A percentile compares a stretch with the other conserved stretches of the same genome.
Evolutionary conservation across 192 early-diverging fungal genomes (phyloP).

Genomic region (Entomortierella parvispora): DNA sequence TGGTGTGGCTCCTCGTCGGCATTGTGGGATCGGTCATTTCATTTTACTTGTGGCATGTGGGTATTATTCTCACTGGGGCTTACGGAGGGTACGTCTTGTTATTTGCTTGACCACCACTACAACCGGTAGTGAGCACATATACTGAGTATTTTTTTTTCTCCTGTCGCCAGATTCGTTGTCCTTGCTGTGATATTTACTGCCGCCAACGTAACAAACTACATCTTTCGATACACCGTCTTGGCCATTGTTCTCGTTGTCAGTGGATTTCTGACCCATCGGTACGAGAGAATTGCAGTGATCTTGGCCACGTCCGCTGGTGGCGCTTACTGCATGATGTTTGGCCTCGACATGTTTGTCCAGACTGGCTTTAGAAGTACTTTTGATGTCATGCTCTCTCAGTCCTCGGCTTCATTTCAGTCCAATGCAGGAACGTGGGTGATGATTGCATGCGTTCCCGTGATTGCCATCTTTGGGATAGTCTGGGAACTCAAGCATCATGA

Average conservation of each 20-base stretch:
- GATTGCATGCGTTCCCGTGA: conserved; percentile 36
- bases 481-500: conserved; percentile 51
- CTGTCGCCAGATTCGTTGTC: conserved; percentile 39
- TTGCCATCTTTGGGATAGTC: conserved; percentile 39
- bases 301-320: conserved; percentile 49
- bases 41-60: conserved; percentile 53
- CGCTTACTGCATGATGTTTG: conserved; percentile 51
- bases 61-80: conserved; percentile 49
- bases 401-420: conserved; percentile 30
- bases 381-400: conserved; percentile 46
- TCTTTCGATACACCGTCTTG: conserved; percentile 34
- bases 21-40: conserved; percentile 34
- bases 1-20: conserved; percentile 43
- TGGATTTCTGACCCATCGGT: conserved; percentile 30
- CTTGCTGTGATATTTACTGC: conserved; percentile 42
- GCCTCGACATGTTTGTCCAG: conserved; percentile 53
- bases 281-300: conserved; percentile 46
- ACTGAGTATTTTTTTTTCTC: background rate
- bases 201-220: conserved; percentile 18
- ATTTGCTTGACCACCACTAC: background rate
- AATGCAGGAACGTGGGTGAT: conserved; percentile 41
- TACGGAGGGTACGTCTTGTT: conserved; percentile 31
- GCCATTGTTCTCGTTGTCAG: conserved; percentile 21
- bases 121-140: too few relatives aligned
- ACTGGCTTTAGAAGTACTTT: conserved; percentile 36